Evolutionary conservation across 371 early-diverging fungal genomes (phyloP).

Genomic region (Mortierella sp.): DNA sequence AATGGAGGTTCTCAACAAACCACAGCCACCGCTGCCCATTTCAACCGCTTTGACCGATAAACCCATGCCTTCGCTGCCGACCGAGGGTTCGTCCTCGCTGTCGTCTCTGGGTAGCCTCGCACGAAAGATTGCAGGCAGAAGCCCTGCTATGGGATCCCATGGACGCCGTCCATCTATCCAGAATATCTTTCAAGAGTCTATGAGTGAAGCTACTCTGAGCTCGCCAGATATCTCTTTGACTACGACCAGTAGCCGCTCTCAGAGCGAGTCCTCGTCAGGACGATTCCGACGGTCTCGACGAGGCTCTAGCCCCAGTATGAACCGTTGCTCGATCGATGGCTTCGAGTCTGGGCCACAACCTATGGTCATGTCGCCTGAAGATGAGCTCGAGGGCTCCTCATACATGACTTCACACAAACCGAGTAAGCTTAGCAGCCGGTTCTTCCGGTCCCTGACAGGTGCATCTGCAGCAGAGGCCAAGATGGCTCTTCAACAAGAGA

Average conservation of each 20-base stretch:
- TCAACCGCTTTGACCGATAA: constrained; percentile 7
- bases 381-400: constrained; percentile 11
- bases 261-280: too few species aligned
- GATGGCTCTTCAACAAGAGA: constrained; percentile 1
- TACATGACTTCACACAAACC: constrained; percentile 2
- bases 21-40: constrained; percentile 40
- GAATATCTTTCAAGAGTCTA: constrained; percentile 20
- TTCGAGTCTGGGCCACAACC: background rate
- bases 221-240: too few species aligned
- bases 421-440: constrained; percentile 16
- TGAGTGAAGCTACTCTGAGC: constrained; percentile 1
- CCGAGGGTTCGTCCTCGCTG: background rate
- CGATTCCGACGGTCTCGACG: too few species aligned
- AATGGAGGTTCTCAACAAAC: constrained; percentile 39
- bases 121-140: constrained; percentile 10
- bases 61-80: constrained; percentile 2
- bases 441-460: constrained; percentile 34
- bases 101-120: constrained; percentile 26
- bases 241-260: too few species aligned
- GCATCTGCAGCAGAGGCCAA: constrained; percentile 14
- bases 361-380: constrained; percentile 21
- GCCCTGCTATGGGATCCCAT: background rate
- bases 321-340: background rate
- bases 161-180: constrained; percentile 18
- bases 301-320: background rate